These are phyloP conservation scores for Entamoeba moshkovskii DNA, from an alignment of 208 protist genomes.

Conservation along the genomic window DNA sequence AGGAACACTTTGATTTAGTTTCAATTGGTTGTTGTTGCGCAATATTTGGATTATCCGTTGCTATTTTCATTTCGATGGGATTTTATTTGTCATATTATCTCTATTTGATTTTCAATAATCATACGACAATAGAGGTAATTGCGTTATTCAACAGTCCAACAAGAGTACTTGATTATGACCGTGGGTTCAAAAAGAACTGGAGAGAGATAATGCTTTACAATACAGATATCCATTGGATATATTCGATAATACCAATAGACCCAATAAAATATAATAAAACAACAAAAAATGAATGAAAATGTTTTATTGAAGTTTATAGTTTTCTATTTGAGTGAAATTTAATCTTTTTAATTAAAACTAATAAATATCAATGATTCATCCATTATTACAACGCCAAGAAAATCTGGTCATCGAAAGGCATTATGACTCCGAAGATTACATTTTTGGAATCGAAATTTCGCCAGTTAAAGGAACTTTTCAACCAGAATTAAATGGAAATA, in stretches of 20 bases:
- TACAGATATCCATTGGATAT: too few relatives aligned
- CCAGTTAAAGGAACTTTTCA: not conserved
- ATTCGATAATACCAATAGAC: too few relatives aligned
- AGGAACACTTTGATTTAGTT: not conserved
- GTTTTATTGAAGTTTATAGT: too few relatives aligned
- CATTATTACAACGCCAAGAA: not conserved
- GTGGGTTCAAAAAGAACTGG: not conserved
- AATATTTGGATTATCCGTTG: not conserved
- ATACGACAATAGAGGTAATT: not conserved
- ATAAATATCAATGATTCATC: not conserved
- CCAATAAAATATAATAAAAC: too few relatives aligned
- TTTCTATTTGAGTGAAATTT: too few relatives aligned
- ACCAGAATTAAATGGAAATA: not conserved
- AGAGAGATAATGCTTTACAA: not conserved
- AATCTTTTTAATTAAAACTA: too few relatives aligned
- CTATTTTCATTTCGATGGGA: not conserved
- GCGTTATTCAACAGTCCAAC: not conserved
- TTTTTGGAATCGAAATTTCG: not conserved
- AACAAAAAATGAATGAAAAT: too few relatives aligned
- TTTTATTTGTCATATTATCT: not conserved
- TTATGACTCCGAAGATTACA: not conserved
- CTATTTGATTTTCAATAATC: not conserved
- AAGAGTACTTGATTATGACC: not conserved
- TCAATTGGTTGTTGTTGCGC: not conserved
- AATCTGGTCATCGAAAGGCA: not conserved